Base-by-base conservation (phyloP, 352 stramenopile genomes). In the Globisporangium recalcitrans region DNA sequence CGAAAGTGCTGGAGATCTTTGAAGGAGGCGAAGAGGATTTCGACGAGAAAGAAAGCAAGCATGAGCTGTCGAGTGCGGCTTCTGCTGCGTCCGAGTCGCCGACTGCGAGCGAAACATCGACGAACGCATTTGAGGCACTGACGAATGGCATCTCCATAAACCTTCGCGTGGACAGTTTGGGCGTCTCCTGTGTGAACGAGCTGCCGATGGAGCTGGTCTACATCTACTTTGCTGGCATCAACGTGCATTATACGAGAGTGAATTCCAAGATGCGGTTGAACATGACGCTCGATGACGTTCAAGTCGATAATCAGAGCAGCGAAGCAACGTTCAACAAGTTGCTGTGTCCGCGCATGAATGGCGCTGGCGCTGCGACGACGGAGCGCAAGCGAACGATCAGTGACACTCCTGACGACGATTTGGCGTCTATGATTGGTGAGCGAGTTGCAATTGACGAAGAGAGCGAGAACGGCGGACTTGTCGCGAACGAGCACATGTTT, bases 1-100 rank as follows among this genome's bases (percentile, higher is more conserved):
- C 88, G 26, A 97, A 96, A 60, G 89, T 97, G 19, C 68, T 97
- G n/a, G 89, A 97, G 62, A 58, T 97, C 3, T 95, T 85, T 60
- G 87, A 97, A 81, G 88, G 85, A 52, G 85, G 85, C 4, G 85
- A 95, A 64, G 87, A 94, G 65, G 87, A 96, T 52, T 88, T 85
- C 48, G 86, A 93, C 46, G 86, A 92, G 56, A 88, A 85, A 51
- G 84, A 93, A n/a, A 80, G 55, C 38, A 90, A 88, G 40, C 71
- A 85, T n/a, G 84, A 91, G 29, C 13, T 89, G n/a, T 90, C 84
- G 19, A 91, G 78, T 49, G 66, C 77, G 2, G 59, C 77, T 0
- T 91, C 82, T 7, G 77, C 71, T 3, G 89, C 77, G 1, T 90
- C 80, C 0, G 80, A 77, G 16, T 91, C 82, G 1, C 81, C 81